Evolutionary conservation across 2,329 filamentous ascomycete species (phyloP), one percentile per base, ranked within the genome.

Genomic region (Saccharata proteae): DNA sequence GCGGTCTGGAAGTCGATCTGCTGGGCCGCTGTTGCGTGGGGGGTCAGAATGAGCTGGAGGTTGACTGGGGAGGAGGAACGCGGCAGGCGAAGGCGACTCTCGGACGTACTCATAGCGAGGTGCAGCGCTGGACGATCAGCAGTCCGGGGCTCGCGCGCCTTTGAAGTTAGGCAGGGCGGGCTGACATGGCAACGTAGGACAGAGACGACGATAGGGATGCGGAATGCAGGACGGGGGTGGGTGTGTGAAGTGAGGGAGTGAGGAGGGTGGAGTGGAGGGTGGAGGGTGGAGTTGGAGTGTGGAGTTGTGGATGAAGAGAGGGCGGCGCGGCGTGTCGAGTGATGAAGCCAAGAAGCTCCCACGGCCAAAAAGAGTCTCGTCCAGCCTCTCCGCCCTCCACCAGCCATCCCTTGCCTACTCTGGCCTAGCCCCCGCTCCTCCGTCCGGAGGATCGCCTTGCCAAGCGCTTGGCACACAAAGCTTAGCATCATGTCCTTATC

Each of bases 101-200:
- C n/a, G 45, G 43, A 55, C 51, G 42, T 55, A 59, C 56, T 52
- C 57, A 60, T 60, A 32, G 41, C 54, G 47, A 35, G 35, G 39
- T 29, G 28, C 18, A 33, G 35, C 21, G 36, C 32, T 41, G 25
- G 31, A 33, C 31, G 31, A 26, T 11, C 19, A 12, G 13, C 13
- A 11, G 23, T 18, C 16, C 31, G 15, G 18, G 31, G 16, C 22
- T 14, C 24, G 13, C 31, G 28, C 28, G 19, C 15, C 24, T 26
- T 20, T 13, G 23, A 20, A 17, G 15, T 7, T 15, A 24, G 7
- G 12, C 23, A 25, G 18, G 14, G 22, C 16, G 25, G 11, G 22
- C 11, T 14, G 30, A 21, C 19, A n/a, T 7, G 19, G 19, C 19
- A n/a, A 21, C 7, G 19, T n/a, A 21, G 7, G 19, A 7, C 7